Evolutionary conservation across 1,284 basidiomycete genomes (phyloP), one percentile per base, ranked within the genome.

Genomic region (Mycosarcoma mackinlayi): DNA sequence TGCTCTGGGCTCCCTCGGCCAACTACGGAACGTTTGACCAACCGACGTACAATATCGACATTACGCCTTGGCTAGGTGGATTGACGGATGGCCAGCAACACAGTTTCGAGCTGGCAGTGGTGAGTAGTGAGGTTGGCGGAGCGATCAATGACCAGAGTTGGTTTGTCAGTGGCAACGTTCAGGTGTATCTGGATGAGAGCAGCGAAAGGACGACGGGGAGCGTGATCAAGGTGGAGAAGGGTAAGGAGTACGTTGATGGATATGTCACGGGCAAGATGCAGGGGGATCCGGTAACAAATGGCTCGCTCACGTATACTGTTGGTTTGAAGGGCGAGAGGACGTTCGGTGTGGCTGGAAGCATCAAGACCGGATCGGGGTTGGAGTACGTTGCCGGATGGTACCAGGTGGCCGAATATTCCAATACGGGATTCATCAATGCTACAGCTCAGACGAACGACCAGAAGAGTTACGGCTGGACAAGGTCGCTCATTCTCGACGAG

Each of bases 11-110:
- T 60, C 91, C 91, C 0, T 90, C 92, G 76, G 87, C 89, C 3
- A 88, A 90, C 2, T 92, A 90, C 73, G 90, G 91, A 11, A 90
- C 91, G 2, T 84, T 91, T 33, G 90, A 92, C 71, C 85, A 91
- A 25, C 91, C 91, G 1, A 90, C 88, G 2, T 92, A 92, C 82
- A 88, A 88, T 76, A 76, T 92, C 37, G 91, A 92, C 80, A 83
- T 92, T 49, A 91, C 91, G 14, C 90, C 91, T 1, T 92, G 92
- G 80, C 85, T 90, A 1, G 90, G 90, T 6, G 75, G 88, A 19
- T 85, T 93, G 34, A 86, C 89, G 1, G 90, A 92, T 73, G 89
- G 88, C 1, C 79, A 86, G 21, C 84, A 88, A 19, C 91, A 92
- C 78, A 87, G 83, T 34, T 86, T 92, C 72, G 87, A 88, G 40